Evolutionary conservation across 2,329 filamentous ascomycete species (phyloP), one percentile per base, ranked within the genome.

Genomic region (Tothia fuscella): DNA sequence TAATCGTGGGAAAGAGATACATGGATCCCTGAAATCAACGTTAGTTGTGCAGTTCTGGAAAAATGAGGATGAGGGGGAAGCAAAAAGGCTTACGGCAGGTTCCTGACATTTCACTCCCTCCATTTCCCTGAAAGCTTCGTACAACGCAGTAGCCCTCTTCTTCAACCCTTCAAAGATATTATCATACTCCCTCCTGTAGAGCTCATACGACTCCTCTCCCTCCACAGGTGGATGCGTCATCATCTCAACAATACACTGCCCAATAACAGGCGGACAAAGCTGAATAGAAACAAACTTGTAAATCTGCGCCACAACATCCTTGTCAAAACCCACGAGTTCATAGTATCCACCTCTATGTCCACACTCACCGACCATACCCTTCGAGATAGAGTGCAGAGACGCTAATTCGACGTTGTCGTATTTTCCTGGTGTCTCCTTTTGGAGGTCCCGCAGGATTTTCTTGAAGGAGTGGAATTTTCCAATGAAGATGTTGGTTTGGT

Each of bases 251-350:
- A 96, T 72, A 66, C 91, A 96, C 71, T 98, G 91, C 46, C 88
- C 89, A 51, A 94, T 76, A 53, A 98, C 91, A 20, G 91, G 89
- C 38, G 91, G 82, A 66, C 91, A 98, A 51, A 98, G 80, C 67
- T 84, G 89, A 67, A 98, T 96, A 60, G 82, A 91, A 57, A 96
- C 82, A 61, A 94, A 94, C 70, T 98, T 98, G 78, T 96, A 96
- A 62, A 98, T 88, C 68, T 96, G 81, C 50, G 81, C 84, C 56
- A 84, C 80, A 50, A 98, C 91, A 55, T 82, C 72, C 9, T 76
- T 65, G 59, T 93, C 78, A 62, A 98, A 95, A 52, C 85, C 85
- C 46, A 88, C 76, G 44, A 98, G 78, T 71, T 98, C 91, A 58
- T 96, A 96, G 73, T 93, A 98, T 42, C 91, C 91, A 52, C 89